Evolutionary conservation across 805 yeast species (phyloP).

Genomic region (Saturnispora silvae): DNA sequence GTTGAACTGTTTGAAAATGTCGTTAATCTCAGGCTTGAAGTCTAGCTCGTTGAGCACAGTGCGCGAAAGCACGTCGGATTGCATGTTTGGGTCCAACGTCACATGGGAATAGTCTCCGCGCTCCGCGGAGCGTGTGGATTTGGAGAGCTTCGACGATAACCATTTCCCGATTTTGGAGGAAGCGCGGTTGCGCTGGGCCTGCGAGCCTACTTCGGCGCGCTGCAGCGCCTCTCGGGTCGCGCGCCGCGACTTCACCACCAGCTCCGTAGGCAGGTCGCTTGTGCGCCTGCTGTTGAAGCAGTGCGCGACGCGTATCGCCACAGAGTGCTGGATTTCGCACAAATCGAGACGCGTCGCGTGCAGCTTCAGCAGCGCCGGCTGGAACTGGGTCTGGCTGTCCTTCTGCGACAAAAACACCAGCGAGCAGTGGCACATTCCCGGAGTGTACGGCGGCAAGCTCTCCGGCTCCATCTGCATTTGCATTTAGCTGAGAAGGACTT

Average conservation of each 20-base stretch:
- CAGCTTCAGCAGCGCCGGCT: slow-evolving; percentile 23
- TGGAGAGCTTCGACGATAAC: no score
- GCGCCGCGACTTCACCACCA: slow-evolving; percentile 17
- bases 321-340: slow-evolving; percentile 13
- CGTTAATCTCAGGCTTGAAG: no score
- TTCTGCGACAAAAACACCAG: slow-evolving; percentile 15
- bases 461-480: neutral
- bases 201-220: no score
- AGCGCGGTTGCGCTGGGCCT: no score
- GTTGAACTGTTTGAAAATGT: no score
- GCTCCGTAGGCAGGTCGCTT: slow-evolving; percentile 19
- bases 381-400: no score
- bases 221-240: neutral
- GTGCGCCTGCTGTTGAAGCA: slow-evolving; percentile 18
- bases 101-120: no score
- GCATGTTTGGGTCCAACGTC: no score
- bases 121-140: no score
- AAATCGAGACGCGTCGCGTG: slow-evolving; percentile 26
- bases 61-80: no score
- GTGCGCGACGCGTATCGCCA: slow-evolving; percentile 13
- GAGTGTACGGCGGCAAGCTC: slow-evolving; percentile 18
- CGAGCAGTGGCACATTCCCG: slow-evolving; percentile 20
- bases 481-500: neutral
- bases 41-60: no score
- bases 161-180: no score